These are phyloP conservation scores for Plenodomus tracheiphilus DNA, from an alignment of 2,329 filamentous ascomycete genomes.

Conservation along the genomic window DNA sequence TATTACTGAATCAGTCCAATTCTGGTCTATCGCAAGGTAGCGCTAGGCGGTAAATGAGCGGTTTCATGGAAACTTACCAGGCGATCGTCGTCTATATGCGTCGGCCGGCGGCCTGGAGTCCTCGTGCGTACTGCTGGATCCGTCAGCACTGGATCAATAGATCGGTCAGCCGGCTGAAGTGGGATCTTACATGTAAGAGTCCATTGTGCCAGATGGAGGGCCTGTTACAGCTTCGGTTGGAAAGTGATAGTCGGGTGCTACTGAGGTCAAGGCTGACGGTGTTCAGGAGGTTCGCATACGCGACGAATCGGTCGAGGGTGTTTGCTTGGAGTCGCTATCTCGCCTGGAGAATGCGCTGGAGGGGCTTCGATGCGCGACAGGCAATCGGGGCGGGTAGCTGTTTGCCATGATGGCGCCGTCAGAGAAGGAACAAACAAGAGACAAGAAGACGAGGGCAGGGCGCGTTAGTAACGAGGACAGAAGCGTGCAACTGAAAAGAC, in stretches of 20 bases:
- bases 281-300: constrained; percentile 15
- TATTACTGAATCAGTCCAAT: background rate
- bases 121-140: constrained; percentile 47
- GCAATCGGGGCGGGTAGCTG: constrained; percentile 42
- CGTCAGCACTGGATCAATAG: background rate
- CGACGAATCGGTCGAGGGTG: constrained; percentile 14
- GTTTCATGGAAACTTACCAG: constrained; percentile 57
- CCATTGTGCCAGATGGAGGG: constrained; percentile 27
- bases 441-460: constrained; percentile 31
- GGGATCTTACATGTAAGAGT: constrained; percentile 42
- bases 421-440: constrained; percentile 43
- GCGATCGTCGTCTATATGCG: constrained; percentile 64
- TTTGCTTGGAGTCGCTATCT: constrained; percentile 22
- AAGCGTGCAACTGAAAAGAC: constrained; percentile 16
- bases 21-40: constrained; percentile 4
- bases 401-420: constrained; percentile 49
- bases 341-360: constrained; percentile 29
- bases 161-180: background rate
- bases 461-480: constrained; percentile 29
- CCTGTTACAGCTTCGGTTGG: background rate
- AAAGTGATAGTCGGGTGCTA: background rate
- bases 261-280: constrained; percentile 5
- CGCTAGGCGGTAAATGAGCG: background rate
- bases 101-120: constrained; percentile 57
- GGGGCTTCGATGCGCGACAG: constrained; percentile 26